A percentile compares a stretch with the other conserved stretches of the same genome.
These are phyloP conservation scores for Asterochloris sp. DNA, from an alignment of 139 green algal species.

Conservation along the genomic window DNA sequence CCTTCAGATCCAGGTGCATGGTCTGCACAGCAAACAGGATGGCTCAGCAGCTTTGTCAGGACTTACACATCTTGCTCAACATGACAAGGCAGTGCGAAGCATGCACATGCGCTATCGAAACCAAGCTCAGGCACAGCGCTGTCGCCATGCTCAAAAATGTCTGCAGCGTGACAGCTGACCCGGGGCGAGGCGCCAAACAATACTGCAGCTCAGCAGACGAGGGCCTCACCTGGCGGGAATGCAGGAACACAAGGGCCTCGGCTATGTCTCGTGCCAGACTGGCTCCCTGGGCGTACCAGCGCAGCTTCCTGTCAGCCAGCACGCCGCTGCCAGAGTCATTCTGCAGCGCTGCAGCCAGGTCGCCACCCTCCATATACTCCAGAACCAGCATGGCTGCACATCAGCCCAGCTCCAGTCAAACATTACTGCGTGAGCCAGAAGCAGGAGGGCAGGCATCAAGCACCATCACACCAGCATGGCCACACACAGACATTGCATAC, in stretches of 20 bases:
- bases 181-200: no score
- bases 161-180: neutral
- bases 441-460: neutral
- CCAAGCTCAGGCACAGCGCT: neutral
- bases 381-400: conserved; percentile 25
- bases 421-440: neutral
- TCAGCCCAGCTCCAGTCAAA: no score
- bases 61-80: no score
- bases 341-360: conserved; percentile 19
- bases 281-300: conserved; percentile 20
- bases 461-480: no score
- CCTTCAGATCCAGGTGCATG: no score
- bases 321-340: conserved; percentile 6
- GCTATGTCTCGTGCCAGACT: conserved; percentile 23
- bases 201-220: neutral
- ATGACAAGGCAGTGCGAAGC: no score
- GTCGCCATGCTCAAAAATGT: conserved; percentile 3
- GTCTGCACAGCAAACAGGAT: no score
- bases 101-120: no score
- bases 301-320: neutral
- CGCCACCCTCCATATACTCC: conserved; percentile 31
- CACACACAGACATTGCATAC: no score
- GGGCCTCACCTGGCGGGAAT: conserved; percentile 9
- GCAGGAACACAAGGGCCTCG: conserved; percentile 24
- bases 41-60: no score